These are phyloP conservation scores for Hysterium pulicare DNA, from an alignment of 2,329 filamentous ascomycete species.

Conservation along the genomic window DNA sequence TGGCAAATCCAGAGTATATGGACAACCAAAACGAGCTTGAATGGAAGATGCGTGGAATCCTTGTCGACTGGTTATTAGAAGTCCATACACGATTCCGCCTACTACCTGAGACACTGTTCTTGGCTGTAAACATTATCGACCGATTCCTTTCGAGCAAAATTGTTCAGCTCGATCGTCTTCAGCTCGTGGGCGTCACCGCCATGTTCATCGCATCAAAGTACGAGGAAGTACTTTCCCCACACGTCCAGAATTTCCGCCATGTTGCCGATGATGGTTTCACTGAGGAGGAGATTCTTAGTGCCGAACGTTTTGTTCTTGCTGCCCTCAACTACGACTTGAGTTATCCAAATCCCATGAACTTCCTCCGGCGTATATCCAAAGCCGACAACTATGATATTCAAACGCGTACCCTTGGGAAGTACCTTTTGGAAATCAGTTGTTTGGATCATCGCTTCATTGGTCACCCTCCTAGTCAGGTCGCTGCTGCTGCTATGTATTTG, in stretches of 20 bases:
- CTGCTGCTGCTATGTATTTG: conserved; percentile 92
- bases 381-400: conserved; percentile 99
- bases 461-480: conserved; percentile 84
- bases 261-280: conserved; percentile 96
- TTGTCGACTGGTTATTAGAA: conserved; percentile 97
- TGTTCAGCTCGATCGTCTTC: conserved; percentile 90
- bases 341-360: conserved; percentile 99
- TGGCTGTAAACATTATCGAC: conserved; percentile 97
- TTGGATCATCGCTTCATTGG: conserved; percentile 91
- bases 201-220: conserved; percentile 99
- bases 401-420: conserved; percentile 94
- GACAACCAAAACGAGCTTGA: conserved; percentile 89
- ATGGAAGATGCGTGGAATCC: conserved; percentile 97
- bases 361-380: conserved; percentile 96
- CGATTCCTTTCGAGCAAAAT: conserved; percentile 95
- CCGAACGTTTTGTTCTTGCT: conserved; percentile 90
- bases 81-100: conserved; percentile 96
- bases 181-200: conserved; percentile 94
- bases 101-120: conserved; percentile 91
- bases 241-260: conserved; percentile 94
- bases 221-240: conserved; percentile 94
- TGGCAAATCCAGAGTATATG: conserved; percentile 94
- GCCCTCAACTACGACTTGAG: conserved; percentile 95
- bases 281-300: conserved; percentile 90
- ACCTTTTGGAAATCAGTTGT: conserved; percentile 94